phyloP scores from a whole-genome alignment of 1,139 yeast species.

The Kodamaea sp. region DNA sequence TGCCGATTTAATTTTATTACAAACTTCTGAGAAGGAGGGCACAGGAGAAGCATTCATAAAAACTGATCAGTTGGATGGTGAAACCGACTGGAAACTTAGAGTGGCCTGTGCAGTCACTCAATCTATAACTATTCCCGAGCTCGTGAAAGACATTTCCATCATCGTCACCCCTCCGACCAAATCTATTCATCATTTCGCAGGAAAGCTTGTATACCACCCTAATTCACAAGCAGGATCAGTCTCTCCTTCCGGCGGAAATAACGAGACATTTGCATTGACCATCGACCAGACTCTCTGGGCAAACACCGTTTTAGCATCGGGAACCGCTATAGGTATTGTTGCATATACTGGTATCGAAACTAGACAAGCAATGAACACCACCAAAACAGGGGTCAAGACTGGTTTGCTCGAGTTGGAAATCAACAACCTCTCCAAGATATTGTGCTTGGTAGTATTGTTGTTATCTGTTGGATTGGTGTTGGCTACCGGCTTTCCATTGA shows the following conservation, averaged over 20 bases:
- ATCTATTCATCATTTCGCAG: slow-evolving; percentile 78
- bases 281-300: slow-evolving; percentile 98
- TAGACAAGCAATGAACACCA: slow-evolving; percentile 91
- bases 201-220: slow-evolving; percentile 57
- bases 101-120: slow-evolving; percentile 78
- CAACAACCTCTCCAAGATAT: slow-evolving; percentile 80
- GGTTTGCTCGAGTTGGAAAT: slow-evolving; percentile 91
- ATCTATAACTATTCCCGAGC: slow-evolving; percentile 36
- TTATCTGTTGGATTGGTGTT: slow-evolving; percentile 77
- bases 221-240: slow-evolving; percentile 23
- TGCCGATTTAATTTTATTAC: slow-evolving; percentile 85
- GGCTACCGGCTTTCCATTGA: slow-evolving; percentile 69
- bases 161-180: slow-evolving; percentile 79
- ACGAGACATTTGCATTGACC: slow-evolving; percentile 64
- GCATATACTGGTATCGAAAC: slow-evolving; percentile 92
- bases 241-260: slow-evolving; percentile 27
- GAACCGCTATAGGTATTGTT: slow-evolving; percentile 84
- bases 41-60: slow-evolving; percentile 91
- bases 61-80: slow-evolving; percentile 98
- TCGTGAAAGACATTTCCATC: slow-evolving; percentile 48
- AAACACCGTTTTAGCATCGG: slow-evolving; percentile 93
- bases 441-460: slow-evolving; percentile 83
- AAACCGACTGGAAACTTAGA: slow-evolving; percentile 96
- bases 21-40: slow-evolving; percentile 67
- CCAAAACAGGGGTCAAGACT: slow-evolving; percentile 84